A percentile compares a stretch with the other conserved stretches of the same genome.
Conservation (phyloP, 148 eudicot genomes). For the Cornus florida region DNA sequence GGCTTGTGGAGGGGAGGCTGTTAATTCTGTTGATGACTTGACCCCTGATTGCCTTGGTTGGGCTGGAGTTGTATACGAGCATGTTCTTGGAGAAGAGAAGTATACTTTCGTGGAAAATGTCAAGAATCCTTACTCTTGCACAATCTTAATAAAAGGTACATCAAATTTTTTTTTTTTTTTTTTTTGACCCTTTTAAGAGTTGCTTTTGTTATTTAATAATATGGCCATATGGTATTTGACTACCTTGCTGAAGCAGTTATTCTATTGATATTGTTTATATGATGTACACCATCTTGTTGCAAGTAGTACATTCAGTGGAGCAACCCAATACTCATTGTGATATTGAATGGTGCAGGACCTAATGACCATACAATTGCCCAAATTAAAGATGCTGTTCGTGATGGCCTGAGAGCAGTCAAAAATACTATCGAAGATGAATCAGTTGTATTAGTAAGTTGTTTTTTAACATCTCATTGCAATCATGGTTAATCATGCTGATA, state of each 20-base stretch:
- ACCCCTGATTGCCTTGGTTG: conserved; percentile 94
- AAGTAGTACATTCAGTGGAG: neutral
- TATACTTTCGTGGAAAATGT: conserved; percentile 98
- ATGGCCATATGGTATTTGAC: neutral
- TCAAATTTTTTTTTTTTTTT: conserved; percentile 3
- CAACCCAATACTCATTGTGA: neutral
- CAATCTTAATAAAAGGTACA: conserved; percentile 93
- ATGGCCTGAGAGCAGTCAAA: conserved; percentile 93
- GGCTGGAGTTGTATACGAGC: conserved; percentile 97
- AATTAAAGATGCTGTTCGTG: conserved; percentile 98
- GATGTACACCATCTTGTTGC: neutral
- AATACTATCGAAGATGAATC: conserved; percentile 95
- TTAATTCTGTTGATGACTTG: conserved; percentile 89
- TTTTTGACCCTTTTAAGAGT: neutral
- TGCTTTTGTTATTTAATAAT: neutral
- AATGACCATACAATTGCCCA: conserved; percentile 99
- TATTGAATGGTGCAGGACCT: conserved; percentile 55
- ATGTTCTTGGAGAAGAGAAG: conserved; percentile 96
- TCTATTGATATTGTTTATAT: neutral
- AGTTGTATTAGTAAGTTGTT: conserved; percentile 62
- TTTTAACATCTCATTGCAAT: neutral
- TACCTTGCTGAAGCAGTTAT: neutral
- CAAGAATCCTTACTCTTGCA: conserved; percentile 90
- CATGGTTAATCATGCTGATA: neutral
- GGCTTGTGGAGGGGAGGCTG: conserved; percentile 99